Conservation (phyloP, 192 early-diverging fungal genomes). For the Mortierella hygrophila region DNA sequence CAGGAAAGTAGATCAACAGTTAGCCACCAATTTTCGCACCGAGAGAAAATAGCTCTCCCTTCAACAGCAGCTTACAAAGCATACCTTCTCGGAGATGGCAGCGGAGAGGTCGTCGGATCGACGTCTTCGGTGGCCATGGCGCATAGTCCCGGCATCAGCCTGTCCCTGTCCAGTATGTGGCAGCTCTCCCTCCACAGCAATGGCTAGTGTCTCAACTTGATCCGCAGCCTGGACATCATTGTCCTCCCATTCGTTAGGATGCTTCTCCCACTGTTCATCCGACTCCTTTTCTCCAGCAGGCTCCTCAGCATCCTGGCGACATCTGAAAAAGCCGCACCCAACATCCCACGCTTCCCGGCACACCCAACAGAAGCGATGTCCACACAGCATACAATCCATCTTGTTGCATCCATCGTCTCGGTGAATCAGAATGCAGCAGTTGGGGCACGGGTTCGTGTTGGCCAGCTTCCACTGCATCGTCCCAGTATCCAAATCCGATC, state of each 20-base stretch:
- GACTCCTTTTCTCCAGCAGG: not conserved
- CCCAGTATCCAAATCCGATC: slow-evolving; percentile 48
- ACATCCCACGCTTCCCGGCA: slow-evolving; percentile 69
- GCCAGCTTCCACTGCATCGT: slow-evolving; percentile 65
- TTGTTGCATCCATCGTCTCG: slow-evolving; percentile 82
- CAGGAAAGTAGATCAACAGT: not conserved
- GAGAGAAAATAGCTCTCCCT: not conserved
- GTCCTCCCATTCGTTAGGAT: not conserved
- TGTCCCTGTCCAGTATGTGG: not conserved
- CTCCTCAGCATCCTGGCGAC: slow-evolving; percentile 23
- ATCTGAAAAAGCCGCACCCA: slow-evolving; percentile 75
- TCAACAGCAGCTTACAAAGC: not conserved
- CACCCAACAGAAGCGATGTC: slow-evolving; percentile 76
- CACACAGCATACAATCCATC: slow-evolving; percentile 75
- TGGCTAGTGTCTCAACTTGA: slow-evolving; percentile 4
- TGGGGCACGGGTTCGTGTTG: slow-evolving; percentile 70
- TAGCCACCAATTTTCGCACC: not conserved
- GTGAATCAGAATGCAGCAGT: slow-evolving; percentile 74
- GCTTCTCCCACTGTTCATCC: not conserved
- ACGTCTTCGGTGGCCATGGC: slow-evolving; percentile 14
- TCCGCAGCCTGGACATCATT: not conserved
- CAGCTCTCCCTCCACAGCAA: not conserved
- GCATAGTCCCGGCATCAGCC: not conserved
- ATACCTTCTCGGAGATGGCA: slow-evolving; percentile 3
- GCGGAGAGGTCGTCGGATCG: slow-evolving; percentile 6